Evolutionary conservation across 2,329 filamentous ascomycete genomes (phyloP).

Genomic region (Periglandula ipomoeae): DNA sequence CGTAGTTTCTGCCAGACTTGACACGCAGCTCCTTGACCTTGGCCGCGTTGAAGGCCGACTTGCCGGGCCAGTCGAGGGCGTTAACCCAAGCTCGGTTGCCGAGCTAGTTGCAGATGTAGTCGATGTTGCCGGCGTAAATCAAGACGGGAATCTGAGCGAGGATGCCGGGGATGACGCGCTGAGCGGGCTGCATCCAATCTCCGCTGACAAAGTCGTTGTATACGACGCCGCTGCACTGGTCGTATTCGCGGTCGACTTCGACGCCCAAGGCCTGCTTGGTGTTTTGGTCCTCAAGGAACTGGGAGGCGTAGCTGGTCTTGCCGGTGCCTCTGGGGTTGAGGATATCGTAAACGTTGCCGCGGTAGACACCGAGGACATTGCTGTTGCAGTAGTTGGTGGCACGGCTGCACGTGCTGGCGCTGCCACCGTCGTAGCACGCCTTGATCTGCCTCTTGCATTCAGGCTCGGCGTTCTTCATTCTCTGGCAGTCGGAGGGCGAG

Average conservation of each 20-base stretch:
- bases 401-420: conserved; percentile 82
- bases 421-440: conserved; percentile 84
- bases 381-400: conserved; percentile 98
- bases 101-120: conserved; percentile 96
- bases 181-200: conserved; percentile 98
- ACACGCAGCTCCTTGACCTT: conserved; percentile 61
- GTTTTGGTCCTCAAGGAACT: conserved; percentile 73
- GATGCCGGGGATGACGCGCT: conserved; percentile 74
- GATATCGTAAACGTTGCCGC: conserved; percentile 90
- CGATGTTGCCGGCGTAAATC: conserved; percentile 83
- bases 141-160: conserved; percentile 88
- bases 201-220: conserved; percentile 89
- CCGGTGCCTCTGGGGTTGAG: conserved; percentile 77
- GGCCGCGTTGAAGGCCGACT: conserved; percentile 68
- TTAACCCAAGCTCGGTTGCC: conserved; percentile 94
- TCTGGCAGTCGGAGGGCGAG: conserved; percentile 62
- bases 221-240: conserved; percentile 95
- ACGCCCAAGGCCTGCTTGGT: conserved; percentile 82
- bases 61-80: conserved; percentile 83
- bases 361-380: conserved; percentile 83
- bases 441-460: conserved; percentile 83
- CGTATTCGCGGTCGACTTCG: conserved; percentile 70
- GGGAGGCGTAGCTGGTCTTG: conserved; percentile 83
- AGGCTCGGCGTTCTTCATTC: conserved; percentile 85
- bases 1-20: conserved; percentile 37